Percentiles rank a stretch among this genome's conserved stretches.
Conservation (phyloP, 768 basidiomycete genomes). For the Hortiboletus campestris region DNA sequence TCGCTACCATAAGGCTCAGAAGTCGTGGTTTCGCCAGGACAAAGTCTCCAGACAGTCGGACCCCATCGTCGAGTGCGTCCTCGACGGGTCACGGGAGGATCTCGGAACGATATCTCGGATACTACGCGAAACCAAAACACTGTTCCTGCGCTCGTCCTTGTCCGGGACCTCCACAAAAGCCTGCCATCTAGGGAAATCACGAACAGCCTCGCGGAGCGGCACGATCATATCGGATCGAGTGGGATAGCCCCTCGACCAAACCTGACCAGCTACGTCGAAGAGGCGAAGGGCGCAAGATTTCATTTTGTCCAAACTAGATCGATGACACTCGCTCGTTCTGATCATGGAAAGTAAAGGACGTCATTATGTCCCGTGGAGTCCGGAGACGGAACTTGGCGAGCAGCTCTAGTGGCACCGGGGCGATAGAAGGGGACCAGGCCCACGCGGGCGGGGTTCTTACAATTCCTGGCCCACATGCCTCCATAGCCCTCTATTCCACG, state of each 20-base stretch:
- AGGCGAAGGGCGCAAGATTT: background rate
- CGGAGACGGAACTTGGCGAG: background rate
- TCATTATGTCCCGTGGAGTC: background rate
- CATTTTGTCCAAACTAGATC: background rate
- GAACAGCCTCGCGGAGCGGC: no score
- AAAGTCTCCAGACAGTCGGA: no score
- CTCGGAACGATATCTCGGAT: no score
- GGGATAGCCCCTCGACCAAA: no score
- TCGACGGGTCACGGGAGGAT: no score
- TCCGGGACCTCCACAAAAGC: no score
- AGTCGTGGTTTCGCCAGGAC: no score
- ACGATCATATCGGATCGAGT: background rate
- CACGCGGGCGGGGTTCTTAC: background rate
- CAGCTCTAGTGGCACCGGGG: background rate
- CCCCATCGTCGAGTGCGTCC: no score
- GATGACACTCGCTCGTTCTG: background rate
- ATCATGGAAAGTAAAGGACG: background rate
- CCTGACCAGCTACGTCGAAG: background rate
- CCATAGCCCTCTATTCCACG: conserved; percentile 1
- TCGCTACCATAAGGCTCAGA: no score
- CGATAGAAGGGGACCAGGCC: background rate
- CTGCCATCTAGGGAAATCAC: no score
- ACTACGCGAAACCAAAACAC: no score
- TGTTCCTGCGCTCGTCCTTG: no score
- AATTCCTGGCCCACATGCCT: background rate